phyloP scores from a whole-genome alignment of 495 filamentous ascomycete genomes.

The Neurospora sp. region DNA sequence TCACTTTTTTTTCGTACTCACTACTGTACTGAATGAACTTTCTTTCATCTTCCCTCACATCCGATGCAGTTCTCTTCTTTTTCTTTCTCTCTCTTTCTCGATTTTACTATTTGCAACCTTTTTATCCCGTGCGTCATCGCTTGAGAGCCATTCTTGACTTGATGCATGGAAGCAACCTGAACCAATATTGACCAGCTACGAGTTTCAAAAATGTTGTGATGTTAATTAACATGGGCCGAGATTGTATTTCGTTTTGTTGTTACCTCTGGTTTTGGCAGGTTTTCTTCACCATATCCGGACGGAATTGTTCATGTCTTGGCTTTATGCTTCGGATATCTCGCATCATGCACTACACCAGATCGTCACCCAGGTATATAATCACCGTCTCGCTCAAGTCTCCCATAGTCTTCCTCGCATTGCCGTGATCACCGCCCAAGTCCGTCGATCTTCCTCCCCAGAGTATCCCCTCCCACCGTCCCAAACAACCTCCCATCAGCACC shows the following conservation, averaged over 20 bases:
- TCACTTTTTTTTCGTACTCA: too few relatives aligned
- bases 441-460: neutral
- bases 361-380: too few relatives aligned
- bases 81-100: neutral
- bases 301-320: too few relatives aligned
- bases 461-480: neutral
- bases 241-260: neutral
- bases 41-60: too few relatives aligned
- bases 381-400: neutral
- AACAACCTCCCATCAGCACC: neutral
- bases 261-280: neutral
- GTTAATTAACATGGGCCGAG: neutral
- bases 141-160: too few relatives aligned
- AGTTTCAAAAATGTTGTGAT: neutral
- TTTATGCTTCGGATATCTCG: too few relatives aligned
- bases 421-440: neutral
- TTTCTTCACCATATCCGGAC: neutral
- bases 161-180: neutral
- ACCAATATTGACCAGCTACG: neutral
- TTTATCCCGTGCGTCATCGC: too few relatives aligned
- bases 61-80: neutral
- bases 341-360: too few relatives aligned
- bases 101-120: neutral
- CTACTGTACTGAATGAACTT: too few relatives aligned
- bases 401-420: neutral